A percentile compares a stretch with the other conserved stretches of the same genome.
These are phyloP conservation scores for Schwanniomyces etchellsii DNA, from an alignment of 1,139 yeast species.

Conservation along the genomic window DNA sequence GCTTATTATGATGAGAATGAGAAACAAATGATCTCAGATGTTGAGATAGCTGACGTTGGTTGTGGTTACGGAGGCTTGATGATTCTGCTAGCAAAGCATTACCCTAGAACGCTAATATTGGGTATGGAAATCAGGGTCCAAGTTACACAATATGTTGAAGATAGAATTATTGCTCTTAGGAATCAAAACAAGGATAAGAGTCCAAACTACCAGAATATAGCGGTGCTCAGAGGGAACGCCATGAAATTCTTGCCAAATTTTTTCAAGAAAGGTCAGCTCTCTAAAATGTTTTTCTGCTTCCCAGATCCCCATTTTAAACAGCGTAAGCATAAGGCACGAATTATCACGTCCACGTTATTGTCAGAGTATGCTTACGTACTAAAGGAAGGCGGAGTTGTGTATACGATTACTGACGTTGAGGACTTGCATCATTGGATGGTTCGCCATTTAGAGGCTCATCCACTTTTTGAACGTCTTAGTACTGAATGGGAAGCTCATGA, in stretches of 20 bases:
- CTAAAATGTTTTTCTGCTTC: constrained; percentile 94
- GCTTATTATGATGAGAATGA: constrained; percentile 38
- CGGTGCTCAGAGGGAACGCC: constrained; percentile 90
- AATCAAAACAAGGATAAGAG: constrained; percentile 38
- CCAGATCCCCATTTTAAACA: constrained; percentile 99
- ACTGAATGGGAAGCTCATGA: constrained; percentile 78
- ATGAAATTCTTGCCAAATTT: constrained; percentile 97
- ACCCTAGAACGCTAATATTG: constrained; percentile 66
- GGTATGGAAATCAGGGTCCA: constrained; percentile 99
- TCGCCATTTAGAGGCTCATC: constrained; percentile 82
- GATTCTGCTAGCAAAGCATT: constrained; percentile 71
- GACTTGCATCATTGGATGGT: constrained; percentile 98
- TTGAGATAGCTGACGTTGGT: constrained; percentile 93
- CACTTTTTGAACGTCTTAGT: constrained; percentile 75
- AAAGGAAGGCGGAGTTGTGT: constrained; percentile 80
- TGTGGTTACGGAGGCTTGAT: constrained; percentile 97
- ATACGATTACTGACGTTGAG: constrained; percentile 93
- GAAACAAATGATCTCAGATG: constrained; percentile 45
- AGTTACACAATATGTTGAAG: constrained; percentile 95
- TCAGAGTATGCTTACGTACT: constrained; percentile 91
- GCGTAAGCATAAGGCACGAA: constrained; percentile 95
- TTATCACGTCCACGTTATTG: constrained; percentile 79
- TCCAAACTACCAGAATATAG: constrained; percentile 51
- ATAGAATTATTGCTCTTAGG: constrained; percentile 84
- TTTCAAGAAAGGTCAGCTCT: constrained; percentile 71